Base-by-base conservation (phyloP, 345 rosid genomes). In the Eucalyptus guilfoylei region DNA sequence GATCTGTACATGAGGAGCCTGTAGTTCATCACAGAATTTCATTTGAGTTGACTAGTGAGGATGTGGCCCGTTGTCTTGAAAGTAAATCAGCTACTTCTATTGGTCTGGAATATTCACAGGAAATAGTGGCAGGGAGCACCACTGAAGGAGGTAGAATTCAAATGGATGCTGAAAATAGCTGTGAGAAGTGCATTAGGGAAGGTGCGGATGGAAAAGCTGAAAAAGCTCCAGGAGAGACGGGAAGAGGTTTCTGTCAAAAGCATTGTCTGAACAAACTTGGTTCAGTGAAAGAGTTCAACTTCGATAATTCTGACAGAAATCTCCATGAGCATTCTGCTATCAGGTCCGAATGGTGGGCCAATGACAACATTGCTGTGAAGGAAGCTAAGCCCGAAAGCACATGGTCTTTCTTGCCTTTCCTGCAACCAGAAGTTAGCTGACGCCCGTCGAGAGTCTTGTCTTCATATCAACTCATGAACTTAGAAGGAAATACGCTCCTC, bases 11-110 rank as follows among this genome's bases (percentile, higher is more conserved):
- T 30, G 91, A 91, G 40, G 96, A 94, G 30, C 88, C 72, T 44
- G 87, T 92, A 49, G 90, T 93, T 80, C 92, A 93, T 87, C 98
- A 96, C 90, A 94, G 99, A 92, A 98, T 97, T 69, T 97, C 99
- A 5, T 97, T 97, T 83, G 99, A 97, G 94, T 90, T 97, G 90
- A 96, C 97, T 48, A 98, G 99, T 14, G 99, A 97, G 92, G 99
- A 97, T 87, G 98, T 97, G 86, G 99, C 98, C 3, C 97, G 96
- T 72, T 96, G 99, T 93, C 95, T 97, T 81, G 96, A 95, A 28
- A 96, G 87, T 86, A 95, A 94, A 89, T 91, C 95, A 21, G 88
- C 83, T 64, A 24, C 90, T 55, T 88, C 94, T 21, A 37, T 83
- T 48, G 47, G 45, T 76, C 85, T 42, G 90, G 95, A 91, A 89